These are phyloP conservation scores for Dendrobium officinale DNA, from an alignment of 106 monocot genomes.

Conservation along the genomic window DNA sequence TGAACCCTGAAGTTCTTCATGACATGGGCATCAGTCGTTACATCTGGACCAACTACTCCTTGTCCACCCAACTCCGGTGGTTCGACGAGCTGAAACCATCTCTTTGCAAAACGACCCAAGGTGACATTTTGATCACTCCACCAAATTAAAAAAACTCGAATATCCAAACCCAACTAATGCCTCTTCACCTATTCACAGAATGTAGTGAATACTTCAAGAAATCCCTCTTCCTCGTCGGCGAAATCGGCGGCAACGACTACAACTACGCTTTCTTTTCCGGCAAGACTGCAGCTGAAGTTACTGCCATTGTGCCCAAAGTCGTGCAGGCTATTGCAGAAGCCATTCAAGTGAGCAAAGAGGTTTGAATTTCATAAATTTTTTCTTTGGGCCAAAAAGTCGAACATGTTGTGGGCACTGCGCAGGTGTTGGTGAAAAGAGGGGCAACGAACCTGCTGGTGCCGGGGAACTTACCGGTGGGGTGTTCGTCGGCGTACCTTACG, in stretches of 20 bases:
- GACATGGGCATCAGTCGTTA: conserved; percentile 15
- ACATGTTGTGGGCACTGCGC: neutral
- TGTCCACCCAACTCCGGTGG: conserved; percentile 32
- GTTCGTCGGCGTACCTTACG: conserved; percentile 25
- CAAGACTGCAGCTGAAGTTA: conserved; percentile 16
- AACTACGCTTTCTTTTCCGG: conserved; percentile 18
- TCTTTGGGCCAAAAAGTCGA: neutral
- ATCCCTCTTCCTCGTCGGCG: conserved; percentile 44
- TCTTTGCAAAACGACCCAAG: conserved; percentile 14
- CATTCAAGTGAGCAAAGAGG: neutral
- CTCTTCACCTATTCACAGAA: neutral
- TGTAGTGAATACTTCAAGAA: conserved; percentile 3
- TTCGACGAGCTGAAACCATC: conserved; percentile 40
- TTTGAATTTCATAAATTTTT: neutral
- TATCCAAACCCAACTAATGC: neutral
- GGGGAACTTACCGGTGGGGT: conserved; percentile 50
- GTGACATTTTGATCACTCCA: conserved; percentile 5
- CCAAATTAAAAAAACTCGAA: too few relatives aligned
- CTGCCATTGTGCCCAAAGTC: conserved; percentile 28
- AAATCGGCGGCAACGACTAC: conserved; percentile 62
- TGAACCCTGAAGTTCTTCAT: conserved; percentile 20
- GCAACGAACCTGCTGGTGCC: conserved; percentile 59
- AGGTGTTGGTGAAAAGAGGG: conserved; percentile 35
- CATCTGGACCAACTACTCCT: conserved; percentile 16
- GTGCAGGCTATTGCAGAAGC: conserved; percentile 15